phyloP scores from a whole-genome alignment of 177 flowering plant species.

The Vitis hybrid region DNA sequence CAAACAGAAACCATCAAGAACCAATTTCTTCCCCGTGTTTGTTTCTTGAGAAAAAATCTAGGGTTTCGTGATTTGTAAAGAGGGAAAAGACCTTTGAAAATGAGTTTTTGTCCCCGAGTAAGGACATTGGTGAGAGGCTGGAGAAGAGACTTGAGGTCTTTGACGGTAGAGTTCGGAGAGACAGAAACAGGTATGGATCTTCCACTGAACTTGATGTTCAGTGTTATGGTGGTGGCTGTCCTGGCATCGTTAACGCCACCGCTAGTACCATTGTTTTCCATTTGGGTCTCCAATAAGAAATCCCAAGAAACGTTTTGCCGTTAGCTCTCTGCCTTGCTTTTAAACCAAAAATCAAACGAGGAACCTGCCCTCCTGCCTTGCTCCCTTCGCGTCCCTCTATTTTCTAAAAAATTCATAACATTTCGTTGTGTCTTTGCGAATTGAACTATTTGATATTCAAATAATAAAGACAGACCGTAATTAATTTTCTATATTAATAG shows the following conservation, averaged over 20 bases:
- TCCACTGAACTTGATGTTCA: conserved; percentile 73
- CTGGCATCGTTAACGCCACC: not conserved
- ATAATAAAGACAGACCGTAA: no score
- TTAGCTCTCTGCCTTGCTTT: no score
- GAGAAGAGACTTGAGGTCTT: conserved; percentile 62
- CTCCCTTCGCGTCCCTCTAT: no score
- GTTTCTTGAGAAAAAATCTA: no score
- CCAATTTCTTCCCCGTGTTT: not conserved
- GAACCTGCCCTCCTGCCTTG: no score
- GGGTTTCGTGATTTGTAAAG: not conserved
- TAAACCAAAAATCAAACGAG: no score
- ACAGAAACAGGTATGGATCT: conserved; percentile 54
- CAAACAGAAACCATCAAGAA: not conserved
- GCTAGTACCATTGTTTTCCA: not conserved
- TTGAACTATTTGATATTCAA: no score
- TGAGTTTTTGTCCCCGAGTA: conserved; percentile 88
- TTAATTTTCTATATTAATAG: no score
- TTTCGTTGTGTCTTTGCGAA: no score
- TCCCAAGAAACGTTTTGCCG: no score
- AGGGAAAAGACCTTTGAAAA: conserved; percentile 57
- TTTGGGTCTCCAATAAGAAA: not conserved
- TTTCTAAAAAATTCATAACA: no score
- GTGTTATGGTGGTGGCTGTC: conserved; percentile 15
- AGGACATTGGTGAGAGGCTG: conserved; percentile 83
- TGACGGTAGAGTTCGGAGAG: conserved; percentile 44